These are phyloP conservation scores for Zalaria sp. DNA, from an alignment of 2,329 filamentous ascomycete species.

Conservation along the genomic window DNA sequence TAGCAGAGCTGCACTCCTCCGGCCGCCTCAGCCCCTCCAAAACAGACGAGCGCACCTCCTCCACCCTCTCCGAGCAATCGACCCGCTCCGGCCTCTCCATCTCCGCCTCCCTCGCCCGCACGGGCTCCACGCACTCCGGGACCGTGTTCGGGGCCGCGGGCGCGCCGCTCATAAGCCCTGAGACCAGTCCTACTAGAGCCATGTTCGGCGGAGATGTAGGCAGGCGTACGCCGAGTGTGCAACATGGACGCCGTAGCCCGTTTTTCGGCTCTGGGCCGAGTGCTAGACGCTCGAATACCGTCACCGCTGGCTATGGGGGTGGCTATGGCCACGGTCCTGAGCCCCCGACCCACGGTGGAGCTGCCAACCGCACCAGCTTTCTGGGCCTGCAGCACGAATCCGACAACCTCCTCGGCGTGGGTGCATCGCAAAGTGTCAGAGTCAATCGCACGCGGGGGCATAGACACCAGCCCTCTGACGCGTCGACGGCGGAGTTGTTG, in stretches of 20 bases:
- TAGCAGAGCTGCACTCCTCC: background rate
- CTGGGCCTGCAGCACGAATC: slow-evolving; percentile 36
- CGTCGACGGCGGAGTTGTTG: slow-evolving; percentile 1
- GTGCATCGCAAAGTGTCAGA: background rate
- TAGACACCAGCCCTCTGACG: background rate
- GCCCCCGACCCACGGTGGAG: slow-evolving; percentile 24
- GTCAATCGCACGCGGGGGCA: background rate
- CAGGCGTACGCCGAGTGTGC: too few relatives aligned
- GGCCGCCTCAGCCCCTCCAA: slow-evolving; percentile 34
- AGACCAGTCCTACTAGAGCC: background rate
- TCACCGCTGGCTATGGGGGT: background rate
- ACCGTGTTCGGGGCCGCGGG: slow-evolving; percentile 6
- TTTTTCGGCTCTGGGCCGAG: too few relatives aligned
- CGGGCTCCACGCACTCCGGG: slow-evolving; percentile 28
- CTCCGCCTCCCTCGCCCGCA: slow-evolving; percentile 28
- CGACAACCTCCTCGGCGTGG: slow-evolving; percentile 36
- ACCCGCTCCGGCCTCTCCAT: slow-evolving; percentile 27
- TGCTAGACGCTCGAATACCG: background rate
- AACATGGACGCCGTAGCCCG: too few relatives aligned
- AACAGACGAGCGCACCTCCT: slow-evolving; percentile 41
- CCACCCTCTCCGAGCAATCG: slow-evolving; percentile 41
- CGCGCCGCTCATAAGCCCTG: slow-evolving; percentile 5
- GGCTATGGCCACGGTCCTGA: slow-evolving; percentile 24
- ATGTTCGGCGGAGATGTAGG: too few relatives aligned
- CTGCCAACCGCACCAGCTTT: slow-evolving; percentile 34